A percentile compares a stretch with the other conserved stretches of the same genome.
These are phyloP conservation scores for Castanea crenata DNA, from an alignment of 306 rosid genomes.

Conservation along the genomic window DNA sequence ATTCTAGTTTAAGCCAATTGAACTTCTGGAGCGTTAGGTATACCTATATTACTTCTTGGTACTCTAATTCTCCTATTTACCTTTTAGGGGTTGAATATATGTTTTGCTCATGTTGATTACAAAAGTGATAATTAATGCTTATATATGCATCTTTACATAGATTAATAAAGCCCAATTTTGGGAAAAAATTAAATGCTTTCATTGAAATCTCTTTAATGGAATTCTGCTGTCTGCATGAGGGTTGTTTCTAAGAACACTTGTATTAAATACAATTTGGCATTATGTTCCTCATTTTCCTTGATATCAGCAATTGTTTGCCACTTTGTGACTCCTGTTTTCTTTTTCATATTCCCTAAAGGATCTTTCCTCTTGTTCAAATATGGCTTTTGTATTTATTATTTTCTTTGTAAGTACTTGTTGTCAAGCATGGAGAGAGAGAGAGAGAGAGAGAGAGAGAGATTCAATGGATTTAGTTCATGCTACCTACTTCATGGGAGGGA, in stretches of 20 bases:
- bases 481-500: too few relatives aligned
- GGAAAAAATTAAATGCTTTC: neutral
- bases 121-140: neutral
- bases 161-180: neutral
- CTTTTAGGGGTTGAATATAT: too few relatives aligned
- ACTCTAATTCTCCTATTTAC: neutral
- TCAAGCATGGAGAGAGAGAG: too few relatives aligned
- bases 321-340: too few relatives aligned
- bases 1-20: neutral
- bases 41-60: neutral
- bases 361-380: neutral
- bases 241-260: neutral
- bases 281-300: too few relatives aligned
- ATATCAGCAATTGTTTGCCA: too few relatives aligned
- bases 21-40: neutral
- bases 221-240: neutral
- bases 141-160: neutral
- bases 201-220: neutral
- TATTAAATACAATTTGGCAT: neutral
- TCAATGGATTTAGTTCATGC: too few relatives aligned
- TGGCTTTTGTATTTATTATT: neutral
- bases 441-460: too few relatives aligned
- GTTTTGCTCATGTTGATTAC: neutral
- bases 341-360: neutral
- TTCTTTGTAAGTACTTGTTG: too few relatives aligned